A percentile compares a stretch with the other conserved stretches of the same genome.
phyloP scores from a whole-genome alignment of 75 land plant species.

The Sequoiadendron giganteum region DNA sequence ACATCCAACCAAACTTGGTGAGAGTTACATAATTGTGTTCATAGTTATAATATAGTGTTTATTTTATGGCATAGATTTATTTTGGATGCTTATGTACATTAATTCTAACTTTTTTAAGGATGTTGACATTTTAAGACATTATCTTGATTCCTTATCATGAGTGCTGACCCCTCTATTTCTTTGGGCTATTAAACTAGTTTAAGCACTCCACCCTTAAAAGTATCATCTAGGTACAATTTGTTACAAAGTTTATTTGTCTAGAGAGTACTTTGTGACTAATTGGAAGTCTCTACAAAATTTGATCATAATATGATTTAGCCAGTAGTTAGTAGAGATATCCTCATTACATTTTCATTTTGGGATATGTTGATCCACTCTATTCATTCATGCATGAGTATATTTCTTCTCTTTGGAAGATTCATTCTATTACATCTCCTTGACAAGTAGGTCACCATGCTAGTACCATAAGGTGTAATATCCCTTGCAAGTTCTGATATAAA shows the following conservation, averaged over 20 bases:
- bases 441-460: neutral
- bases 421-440: neutral
- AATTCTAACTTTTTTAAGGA: neutral
- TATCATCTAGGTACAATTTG: neutral
- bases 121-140: neutral
- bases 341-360: neutral
- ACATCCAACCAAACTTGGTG: constrained; percentile 63
- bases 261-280: neutral
- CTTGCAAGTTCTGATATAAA: too few species aligned
- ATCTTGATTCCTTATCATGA: neutral
- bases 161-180: neutral
- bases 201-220: neutral
- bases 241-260: neutral
- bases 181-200: neutral
- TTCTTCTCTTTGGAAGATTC: neutral
- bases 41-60: neutral
- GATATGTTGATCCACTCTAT: neutral
- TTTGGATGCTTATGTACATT: neutral
- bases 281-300: neutral
- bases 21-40: constrained; percentile 9
- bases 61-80: neutral
- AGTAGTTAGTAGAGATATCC: neutral
- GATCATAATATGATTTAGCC: neutral
- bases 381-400: neutral
- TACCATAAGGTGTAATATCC: constrained; percentile 4